These are phyloP conservation scores for Butyriboletus loyo DNA, from an alignment of 768 basidiomycete genomes.

Conservation along the genomic window DNA sequence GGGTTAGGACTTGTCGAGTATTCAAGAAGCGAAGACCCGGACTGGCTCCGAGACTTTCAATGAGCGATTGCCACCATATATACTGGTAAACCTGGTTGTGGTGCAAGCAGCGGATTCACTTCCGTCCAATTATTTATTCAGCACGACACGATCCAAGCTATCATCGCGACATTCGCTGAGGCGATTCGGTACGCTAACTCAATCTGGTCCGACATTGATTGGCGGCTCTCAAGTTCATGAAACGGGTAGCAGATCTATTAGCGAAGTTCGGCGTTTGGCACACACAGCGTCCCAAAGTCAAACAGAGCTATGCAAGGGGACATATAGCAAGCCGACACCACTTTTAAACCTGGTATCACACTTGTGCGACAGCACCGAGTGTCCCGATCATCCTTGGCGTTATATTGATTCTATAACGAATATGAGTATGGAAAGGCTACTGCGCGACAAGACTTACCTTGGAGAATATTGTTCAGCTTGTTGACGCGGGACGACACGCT, in stretches of 20 bases:
- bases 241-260: neutral
- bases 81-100: too few relatives aligned
- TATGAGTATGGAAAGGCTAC: constrained; percentile 11
- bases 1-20: neutral
- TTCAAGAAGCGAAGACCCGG: neutral
- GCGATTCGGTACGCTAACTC: too few relatives aligned
- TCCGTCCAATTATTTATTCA: too few relatives aligned
- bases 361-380: neutral
- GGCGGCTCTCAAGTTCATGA: neutral
- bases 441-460: constrained; percentile 51
- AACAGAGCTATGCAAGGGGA: neutral
- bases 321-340: constrained; percentile 4
- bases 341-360: constrained; percentile 9
- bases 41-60: neutral
- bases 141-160: too few relatives aligned
- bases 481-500: constrained; percentile 92
- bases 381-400: neutral
- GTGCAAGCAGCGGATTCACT: too few relatives aligned
- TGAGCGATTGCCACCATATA: neutral
- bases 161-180: too few relatives aligned
- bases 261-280: neutral
- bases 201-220: too few relatives aligned
- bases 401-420: constrained; percentile 26
- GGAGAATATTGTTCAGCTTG: constrained; percentile 86
- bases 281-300: neutral